These are phyloP conservation scores for Phaeosphaeria sp. DNA, from an alignment of 2,329 filamentous ascomycete species.

Conservation along the genomic window DNA sequence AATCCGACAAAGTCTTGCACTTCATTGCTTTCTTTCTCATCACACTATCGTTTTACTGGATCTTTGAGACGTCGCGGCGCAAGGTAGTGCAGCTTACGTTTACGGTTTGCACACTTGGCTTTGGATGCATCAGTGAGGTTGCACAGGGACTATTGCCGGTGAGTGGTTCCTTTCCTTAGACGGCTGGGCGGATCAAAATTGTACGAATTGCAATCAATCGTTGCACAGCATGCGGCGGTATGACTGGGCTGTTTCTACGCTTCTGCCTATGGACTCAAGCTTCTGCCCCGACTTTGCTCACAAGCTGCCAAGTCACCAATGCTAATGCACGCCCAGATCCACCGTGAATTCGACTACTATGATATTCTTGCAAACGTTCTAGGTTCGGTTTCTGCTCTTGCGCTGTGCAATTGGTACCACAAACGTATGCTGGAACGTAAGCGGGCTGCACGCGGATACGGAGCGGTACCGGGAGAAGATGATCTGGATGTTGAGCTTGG, in stretches of 20 bases:
- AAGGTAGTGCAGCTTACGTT: constrained; percentile 85
- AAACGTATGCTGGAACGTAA: constrained; percentile 92
- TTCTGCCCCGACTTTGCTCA: neutral
- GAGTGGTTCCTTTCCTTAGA: constrained; percentile 18
- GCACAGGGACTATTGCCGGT: constrained; percentile 73
- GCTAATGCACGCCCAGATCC: constrained; percentile 45
- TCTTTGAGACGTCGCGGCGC: constrained; percentile 87
- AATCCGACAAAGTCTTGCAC: constrained; percentile 85
- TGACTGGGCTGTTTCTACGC: neutral
- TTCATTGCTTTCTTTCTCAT: constrained; percentile 87
- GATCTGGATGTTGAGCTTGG: constrained; percentile 76
- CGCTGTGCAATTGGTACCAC: constrained; percentile 88
- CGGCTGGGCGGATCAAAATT: neutral
- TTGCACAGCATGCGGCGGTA: neutral
- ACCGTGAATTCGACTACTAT: constrained; percentile 72
- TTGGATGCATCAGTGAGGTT: constrained; percentile 78
- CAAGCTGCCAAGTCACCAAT: neutral
- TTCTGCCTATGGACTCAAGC: neutral
- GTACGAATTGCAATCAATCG: too few relatives aligned
- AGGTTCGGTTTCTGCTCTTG: constrained; percentile 75
- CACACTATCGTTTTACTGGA: constrained; percentile 92
- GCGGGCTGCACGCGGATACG: constrained; percentile 74
- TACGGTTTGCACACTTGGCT: constrained; percentile 74
- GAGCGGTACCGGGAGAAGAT: constrained; percentile 69
- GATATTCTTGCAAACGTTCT: constrained; percentile 88